Base-by-base conservation (phyloP, 1,284 basidiomycete genomes). In the Gymnopus androsaceus region DNA sequence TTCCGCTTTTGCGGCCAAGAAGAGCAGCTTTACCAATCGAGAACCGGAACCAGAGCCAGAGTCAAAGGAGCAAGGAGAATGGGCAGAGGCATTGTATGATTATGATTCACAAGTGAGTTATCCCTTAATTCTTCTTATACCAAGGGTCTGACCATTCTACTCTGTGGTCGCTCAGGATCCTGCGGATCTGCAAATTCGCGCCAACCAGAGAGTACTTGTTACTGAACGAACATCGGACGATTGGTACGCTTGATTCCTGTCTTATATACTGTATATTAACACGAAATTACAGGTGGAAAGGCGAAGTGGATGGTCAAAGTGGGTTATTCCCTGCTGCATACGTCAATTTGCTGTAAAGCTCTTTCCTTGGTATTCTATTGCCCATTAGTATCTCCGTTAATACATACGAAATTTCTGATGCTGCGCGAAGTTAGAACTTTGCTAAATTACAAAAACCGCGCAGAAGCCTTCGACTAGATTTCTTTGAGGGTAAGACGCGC, bases 11-110 rank as follows among this genome's bases (percentile, higher is more conserved):
- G 58, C 64, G 1, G 54, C 70, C 3, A 75, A 73, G 55, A 79
- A 76, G 65, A 75, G 71, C 54, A 61, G 62, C 25, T 86, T 79
- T 61, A 76, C 64, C 6, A 63, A 65, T 54, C 67, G 67, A 1
- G 68, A 70, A 53, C 67, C 67, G 11, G 59, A 63, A 40, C 66
- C 71, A 33, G 72, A 75, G 33, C 59, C 61, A 4, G 74, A 76
- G n/a, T n/a, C n/a, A 59, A 69, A 75, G 34, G 75, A 80, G 27
- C 66, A 73, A 30, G 88, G 86, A 9, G 87, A 89, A 59, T 91
- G 88, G 88, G 89, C 82, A 11, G 85, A 91, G 63, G 88, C 77
- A 3, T 61, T 90, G 68, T 92, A 92, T 66, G 88, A 89, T 59
- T 92, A 89, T 69, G 72, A 73, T 38, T 85, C 87, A 55, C 73